Conservation (phyloP, 169 alveolate species). For the Cryptosporidium muris region DNA sequence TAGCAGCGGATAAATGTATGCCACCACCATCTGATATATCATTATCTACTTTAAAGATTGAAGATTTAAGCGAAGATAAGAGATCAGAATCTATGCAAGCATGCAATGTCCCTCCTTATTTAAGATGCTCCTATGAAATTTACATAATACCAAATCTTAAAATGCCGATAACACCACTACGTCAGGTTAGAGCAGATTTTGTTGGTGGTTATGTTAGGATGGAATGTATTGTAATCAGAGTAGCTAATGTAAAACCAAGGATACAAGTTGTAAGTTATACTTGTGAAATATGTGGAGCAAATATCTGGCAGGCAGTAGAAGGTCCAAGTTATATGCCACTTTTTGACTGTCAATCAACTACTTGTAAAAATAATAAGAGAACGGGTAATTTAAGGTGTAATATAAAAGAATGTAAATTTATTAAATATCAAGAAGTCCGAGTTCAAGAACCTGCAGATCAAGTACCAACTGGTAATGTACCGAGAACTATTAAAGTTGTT, state of each 20-base stretch:
- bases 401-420: slow-evolving; percentile 85
- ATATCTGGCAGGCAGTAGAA: slow-evolving; percentile 83
- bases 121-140: slow-evolving; percentile 77
- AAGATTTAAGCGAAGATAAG: slow-evolving; percentile 35
- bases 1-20: slow-evolving; percentile 58
- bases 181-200: slow-evolving; percentile 88
- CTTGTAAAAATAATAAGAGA: slow-evolving; percentile 85
- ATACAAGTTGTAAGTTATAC: slow-evolving; percentile 92
- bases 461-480: slow-evolving; percentile 94
- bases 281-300: slow-evolving; percentile 94
- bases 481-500: slow-evolving; percentile 88
- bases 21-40: slow-evolving; percentile 12
- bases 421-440: slow-evolving; percentile 90
- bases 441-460: slow-evolving; percentile 93
- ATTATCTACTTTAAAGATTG: slow-evolving; percentile 19
- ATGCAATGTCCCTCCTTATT: slow-evolving; percentile 82
- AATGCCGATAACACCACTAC: slow-evolving; percentile 83
- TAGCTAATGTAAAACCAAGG: slow-evolving; percentile 91
- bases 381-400: slow-evolving; percentile 79
- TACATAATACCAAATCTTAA: slow-evolving; percentile 78
- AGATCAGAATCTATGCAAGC: slow-evolving; percentile 78
- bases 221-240: slow-evolving; percentile 91
- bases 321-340: slow-evolving; percentile 89
- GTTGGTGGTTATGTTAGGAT: slow-evolving; percentile 87
- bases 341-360: slow-evolving; percentile 89